phyloP scores from a whole-genome alignment of 2,329 filamentous ascomycete genomes.

The Reticulascus tulasneorum region DNA sequence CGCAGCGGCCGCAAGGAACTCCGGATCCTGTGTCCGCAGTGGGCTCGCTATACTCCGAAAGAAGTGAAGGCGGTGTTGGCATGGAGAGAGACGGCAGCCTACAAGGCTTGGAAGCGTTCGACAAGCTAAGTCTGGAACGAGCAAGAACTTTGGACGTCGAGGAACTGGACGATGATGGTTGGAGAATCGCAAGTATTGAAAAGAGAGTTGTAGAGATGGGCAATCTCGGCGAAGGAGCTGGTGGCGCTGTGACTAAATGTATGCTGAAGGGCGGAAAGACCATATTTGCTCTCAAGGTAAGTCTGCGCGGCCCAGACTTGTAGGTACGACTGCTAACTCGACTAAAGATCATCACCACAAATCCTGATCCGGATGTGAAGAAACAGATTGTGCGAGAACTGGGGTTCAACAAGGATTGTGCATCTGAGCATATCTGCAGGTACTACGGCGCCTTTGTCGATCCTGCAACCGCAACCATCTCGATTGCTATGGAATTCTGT shows the following conservation, averaged over 20 bases:
- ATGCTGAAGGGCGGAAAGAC: constrained; percentile 88
- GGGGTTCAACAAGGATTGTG: constrained; percentile 96
- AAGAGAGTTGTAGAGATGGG: constrained; percentile 85
- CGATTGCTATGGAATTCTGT: constrained; percentile 98
- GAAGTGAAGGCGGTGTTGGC: constrained; percentile 66
- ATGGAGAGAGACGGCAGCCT: constrained; percentile 84
- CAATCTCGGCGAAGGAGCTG: constrained; percentile 88
- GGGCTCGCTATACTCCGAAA: constrained; percentile 77
- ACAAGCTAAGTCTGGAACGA: constrained; percentile 76
- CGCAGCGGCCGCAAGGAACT: constrained; percentile 60
- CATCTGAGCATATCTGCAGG: constrained; percentile 90
- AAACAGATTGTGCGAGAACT: constrained; percentile 96
- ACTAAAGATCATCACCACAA: constrained; percentile 99
- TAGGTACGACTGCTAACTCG: constrained; percentile 1
- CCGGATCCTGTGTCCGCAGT: constrained; percentile 87
- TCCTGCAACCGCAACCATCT: constrained; percentile 92
- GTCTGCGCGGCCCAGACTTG: constrained; percentile 12
- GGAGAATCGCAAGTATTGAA: constrained; percentile 88
- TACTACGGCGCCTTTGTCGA: constrained; percentile 98
- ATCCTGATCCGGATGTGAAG: constrained; percentile 96
- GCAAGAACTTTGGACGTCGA: constrained; percentile 85
- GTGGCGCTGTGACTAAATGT: constrained; percentile 90
- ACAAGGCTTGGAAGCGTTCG: constrained; percentile 72
- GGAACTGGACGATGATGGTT: constrained; percentile 90
- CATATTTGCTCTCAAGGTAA: constrained; percentile 91